Conservation (phyloP, 176 grass and related monocot species). For the Oropetium thomaeum region DNA sequence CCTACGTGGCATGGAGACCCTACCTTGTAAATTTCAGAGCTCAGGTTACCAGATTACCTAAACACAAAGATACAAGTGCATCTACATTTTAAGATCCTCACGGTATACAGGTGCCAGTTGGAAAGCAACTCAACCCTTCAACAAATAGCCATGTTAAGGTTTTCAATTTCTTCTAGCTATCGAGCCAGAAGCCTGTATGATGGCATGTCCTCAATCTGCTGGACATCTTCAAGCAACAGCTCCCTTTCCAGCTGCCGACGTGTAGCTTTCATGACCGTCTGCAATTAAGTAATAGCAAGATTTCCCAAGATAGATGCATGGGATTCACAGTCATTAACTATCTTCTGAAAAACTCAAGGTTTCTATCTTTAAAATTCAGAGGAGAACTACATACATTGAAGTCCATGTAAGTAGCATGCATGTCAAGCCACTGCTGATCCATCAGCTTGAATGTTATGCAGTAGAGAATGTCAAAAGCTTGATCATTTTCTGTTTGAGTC, state of each 20-base stretch:
- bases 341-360: background rate
- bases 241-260: constrained; percentile 78
- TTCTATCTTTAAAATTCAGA: background rate
- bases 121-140: constrained; percentile 33
- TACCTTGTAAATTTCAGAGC: constrained; percentile 39
- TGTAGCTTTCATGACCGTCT: constrained; percentile 91
- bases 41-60: constrained; percentile 44
- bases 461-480: constrained; percentile 90
- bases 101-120: background rate
- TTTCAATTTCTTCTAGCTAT: constrained; percentile 67
- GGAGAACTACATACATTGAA: constrained; percentile 64
- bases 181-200: constrained; percentile 74
- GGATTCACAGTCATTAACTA: background rate
- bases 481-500: constrained; percentile 66
- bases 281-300: constrained; percentile 19
- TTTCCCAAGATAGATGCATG: background rate
- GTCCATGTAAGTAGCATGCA: constrained; percentile 99
- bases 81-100: constrained; percentile 22
- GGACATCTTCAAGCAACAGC: constrained; percentile 75
- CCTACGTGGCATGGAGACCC: constrained; percentile 37
- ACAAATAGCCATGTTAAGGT: constrained; percentile 45
- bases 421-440: constrained; percentile 98
- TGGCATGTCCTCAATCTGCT: constrained; percentile 79
- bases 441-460: constrained; percentile 98
- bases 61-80: constrained; percentile 43